These are phyloP conservation scores for Sporothrix pseudoabietina DNA, from an alignment of 2,329 filamentous ascomycete genomes.

Conservation along the genomic window DNA sequence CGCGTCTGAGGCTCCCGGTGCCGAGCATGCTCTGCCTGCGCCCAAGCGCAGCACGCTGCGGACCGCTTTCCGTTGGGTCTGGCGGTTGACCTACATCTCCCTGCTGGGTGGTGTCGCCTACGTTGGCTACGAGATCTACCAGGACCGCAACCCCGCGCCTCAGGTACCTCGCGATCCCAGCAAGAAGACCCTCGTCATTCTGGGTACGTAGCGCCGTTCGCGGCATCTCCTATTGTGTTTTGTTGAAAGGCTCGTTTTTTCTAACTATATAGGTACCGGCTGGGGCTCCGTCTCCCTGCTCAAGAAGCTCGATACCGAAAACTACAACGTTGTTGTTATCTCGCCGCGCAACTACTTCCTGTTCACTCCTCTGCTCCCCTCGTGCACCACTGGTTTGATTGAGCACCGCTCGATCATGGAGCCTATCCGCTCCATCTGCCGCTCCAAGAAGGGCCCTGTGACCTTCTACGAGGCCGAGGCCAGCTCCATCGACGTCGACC, in stretches of 20 bases:
- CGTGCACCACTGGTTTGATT: conserved; percentile 94
- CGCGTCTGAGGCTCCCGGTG: conserved; percentile 37
- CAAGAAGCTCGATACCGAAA: conserved; percentile 97
- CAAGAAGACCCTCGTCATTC: conserved; percentile 96
- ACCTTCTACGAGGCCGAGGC: conserved; percentile 98
- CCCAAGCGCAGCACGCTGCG: conserved; percentile 58
- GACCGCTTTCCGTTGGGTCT: conserved; percentile 73
- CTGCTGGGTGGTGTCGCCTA: conserved; percentile 69
- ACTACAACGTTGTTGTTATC: conserved; percentile 98
- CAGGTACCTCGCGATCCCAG: conserved; percentile 77
- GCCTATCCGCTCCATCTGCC: conserved; percentile 91
- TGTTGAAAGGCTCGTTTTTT: conserved; percentile 23
- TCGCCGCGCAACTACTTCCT: conserved; percentile 99
- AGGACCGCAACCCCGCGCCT: conserved; percentile 76
- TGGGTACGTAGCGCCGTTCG: conserved; percentile 62
- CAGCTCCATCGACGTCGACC: conserved; percentile 90
- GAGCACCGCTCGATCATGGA: conserved; percentile 99
- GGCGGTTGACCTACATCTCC: conserved; percentile 79
- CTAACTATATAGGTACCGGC: conserved; percentile 70
- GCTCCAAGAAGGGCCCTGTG: conserved; percentile 89
- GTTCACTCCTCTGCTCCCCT: conserved; percentile 95
- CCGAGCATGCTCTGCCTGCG: conserved; percentile 39
- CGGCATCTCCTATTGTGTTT: conserved; percentile 32
- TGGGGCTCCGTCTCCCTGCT: conserved; percentile 95
- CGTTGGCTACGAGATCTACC: conserved; percentile 79